Base-by-base conservation (phyloP, 768 basidiomycete genomes). In the Terana coerulea region DNA sequence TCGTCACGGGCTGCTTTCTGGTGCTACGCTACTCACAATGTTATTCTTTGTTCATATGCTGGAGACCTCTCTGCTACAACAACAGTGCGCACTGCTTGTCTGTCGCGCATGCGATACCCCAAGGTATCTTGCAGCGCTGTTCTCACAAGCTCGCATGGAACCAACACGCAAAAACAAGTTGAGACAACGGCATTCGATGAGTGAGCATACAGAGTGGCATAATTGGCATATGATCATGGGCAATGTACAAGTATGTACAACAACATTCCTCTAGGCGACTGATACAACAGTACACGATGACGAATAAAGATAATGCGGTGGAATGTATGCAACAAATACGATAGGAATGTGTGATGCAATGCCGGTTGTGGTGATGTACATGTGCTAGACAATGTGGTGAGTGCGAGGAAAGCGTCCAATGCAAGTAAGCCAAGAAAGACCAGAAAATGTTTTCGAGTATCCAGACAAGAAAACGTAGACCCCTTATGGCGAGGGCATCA, bases 401-500 rank as follows among this genome's bases (percentile, higher is more conserved):
- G 44, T 31, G 35, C 25, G 53, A 50, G 51, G n/a, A n/a, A n/a
- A n/a, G n/a, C n/a, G n/a, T n/a, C n/a, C n/a, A n/a, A n/a, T n/a
- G n/a, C n/a, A n/a, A n/a, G n/a, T n/a, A 40, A 48, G 50, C 49
- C 44, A 31, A 44, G 45, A 51, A 54, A 40, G 36, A 37, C 47
- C 42, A 55, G 35, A n/a, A 37, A 41, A n/a, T n/a, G n/a, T n/a
- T n/a, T n/a, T n/a, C n/a, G n/a, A n/a, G n/a, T n/a, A n/a, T n/a
- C 9, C 19, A 26, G 48, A 41, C 31, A 17, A 47, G 3, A 25
- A 30, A 35, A 14, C 25, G 25, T 10, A 39, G 29, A 19, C 34
- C 46, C 49, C 28, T 31, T 47, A 49, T 19, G 56, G 59, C 53
- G 62, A 65, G 17, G 64, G 59, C 37, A 65, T 58, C 36, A 65